Base-by-base conservation (phyloP, 148 eudicot species). In the Rhododendron molle region DNA sequence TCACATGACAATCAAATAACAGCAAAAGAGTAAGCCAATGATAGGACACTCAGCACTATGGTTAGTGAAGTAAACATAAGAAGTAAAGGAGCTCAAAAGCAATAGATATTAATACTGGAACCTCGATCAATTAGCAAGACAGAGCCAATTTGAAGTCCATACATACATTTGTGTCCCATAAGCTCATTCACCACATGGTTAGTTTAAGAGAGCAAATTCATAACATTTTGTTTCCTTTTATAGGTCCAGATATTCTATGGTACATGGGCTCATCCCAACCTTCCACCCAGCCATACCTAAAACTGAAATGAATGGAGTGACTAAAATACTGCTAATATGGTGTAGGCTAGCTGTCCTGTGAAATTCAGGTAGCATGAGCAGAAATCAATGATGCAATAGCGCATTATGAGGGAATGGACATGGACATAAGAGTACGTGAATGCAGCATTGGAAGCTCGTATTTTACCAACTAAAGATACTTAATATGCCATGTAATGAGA, bases 301-400 rank as follows among this genome's bases (percentile, higher is more conserved):
- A 43, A 38, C 52, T 77, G 80, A 77, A 77, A 3, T 18, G 20
- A n/a, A 49, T 47, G 8, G 60, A 79, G 58, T 12, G 1, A 79
- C 21, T 79, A 36, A 6, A 46, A 26, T 47, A n/a, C 8, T 78
- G 18, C 52, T 18, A 54, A 38, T 58, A 43, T 3, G 52, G 18
- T 44, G 28, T 40, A 76, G 18, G 21, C 46, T 58, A 58, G 65
- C n/a, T 76, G 21, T 44, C 80, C 18, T 16, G 47, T 76, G 18
- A 15, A 38, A 16, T 77, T 77, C 50, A 77, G 52, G 43, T 77
- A 80, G 10, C 82, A 85, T 71, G 30, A 87, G 44, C 34, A 44
- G 67, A 90, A 11, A 28, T 38, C 32, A 47, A 47, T 18, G 15
- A 72, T 52, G 3, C 34, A 40, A 81, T 81, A 15, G 40, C 36